Conservation (phyloP, 106 monocot species). For the Dioscorea zingiberensis region DNA sequence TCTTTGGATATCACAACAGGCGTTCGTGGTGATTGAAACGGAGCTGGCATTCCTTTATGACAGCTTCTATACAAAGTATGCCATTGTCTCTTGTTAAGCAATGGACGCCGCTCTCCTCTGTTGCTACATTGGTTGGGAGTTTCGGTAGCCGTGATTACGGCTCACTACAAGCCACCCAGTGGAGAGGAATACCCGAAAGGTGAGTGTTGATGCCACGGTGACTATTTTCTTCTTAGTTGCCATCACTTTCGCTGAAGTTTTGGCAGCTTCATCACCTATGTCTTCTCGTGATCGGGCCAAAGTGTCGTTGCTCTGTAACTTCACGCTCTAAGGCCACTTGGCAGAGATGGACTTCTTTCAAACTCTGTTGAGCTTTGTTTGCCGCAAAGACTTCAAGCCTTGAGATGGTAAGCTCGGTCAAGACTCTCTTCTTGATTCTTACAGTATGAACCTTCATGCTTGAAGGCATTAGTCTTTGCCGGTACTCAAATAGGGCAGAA, state of each 20-base stretch:
- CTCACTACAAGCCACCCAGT: too few species aligned
- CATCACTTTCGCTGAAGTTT: neutral
- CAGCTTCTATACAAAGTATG: slow-evolving; percentile 10
- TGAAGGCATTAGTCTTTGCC: neutral
- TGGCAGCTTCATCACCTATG: neutral
- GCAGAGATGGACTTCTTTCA: neutral
- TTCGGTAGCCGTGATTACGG: too few species aligned
- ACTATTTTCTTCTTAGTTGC: neutral
- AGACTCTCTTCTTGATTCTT: neutral
- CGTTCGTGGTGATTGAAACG: slow-evolving; percentile 8
- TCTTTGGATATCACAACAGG: neutral
- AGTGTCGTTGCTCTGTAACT: neutral
- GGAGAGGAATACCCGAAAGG: too few species aligned
- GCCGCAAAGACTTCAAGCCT: neutral
- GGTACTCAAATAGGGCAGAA: neutral
- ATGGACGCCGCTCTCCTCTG: too few species aligned
- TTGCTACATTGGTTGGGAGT: too few species aligned
- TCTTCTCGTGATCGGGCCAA: neutral
- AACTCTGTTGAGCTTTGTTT: neutral
- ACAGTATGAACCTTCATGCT: neutral
- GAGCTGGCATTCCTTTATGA: slow-evolving; percentile 16
- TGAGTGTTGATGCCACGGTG: neutral
- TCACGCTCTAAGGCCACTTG: neutral
- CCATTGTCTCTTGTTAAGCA: too few species aligned
- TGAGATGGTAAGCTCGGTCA: neutral